Evolutionary conservation across 345 rosid species (phyloP).

Genomic region (Turnera subulata): DNA sequence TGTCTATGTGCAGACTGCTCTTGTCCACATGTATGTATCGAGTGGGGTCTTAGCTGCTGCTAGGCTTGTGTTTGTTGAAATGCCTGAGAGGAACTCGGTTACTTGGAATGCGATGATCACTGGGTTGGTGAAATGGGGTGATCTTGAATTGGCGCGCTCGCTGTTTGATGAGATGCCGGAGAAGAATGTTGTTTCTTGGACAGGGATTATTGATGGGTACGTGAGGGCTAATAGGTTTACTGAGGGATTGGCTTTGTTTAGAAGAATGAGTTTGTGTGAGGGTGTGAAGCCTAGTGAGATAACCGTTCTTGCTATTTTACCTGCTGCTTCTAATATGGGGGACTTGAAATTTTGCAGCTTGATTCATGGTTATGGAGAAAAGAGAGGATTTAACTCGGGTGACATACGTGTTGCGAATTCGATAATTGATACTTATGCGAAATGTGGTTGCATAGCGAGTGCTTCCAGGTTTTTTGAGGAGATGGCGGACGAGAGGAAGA

Average conservation of each 20-base stretch:
- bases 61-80: constrained; percentile 54
- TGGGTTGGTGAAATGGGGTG: constrained; percentile 57
- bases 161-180: constrained; percentile 62
- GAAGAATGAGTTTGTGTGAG: constrained; percentile 53
- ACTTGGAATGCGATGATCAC: constrained; percentile 84
- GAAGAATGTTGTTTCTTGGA: constrained; percentile 73
- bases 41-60: constrained; percentile 31
- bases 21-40: constrained; percentile 42
- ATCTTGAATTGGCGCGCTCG: constrained; percentile 48
- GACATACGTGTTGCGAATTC: constrained; percentile 68
- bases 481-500: constrained; percentile 38
- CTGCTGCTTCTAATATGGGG: constrained; percentile 51
- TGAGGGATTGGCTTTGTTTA: constrained; percentile 63
- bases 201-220: constrained; percentile 74
- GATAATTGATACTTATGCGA: constrained; percentile 63
- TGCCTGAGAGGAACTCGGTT: constrained; percentile 56
- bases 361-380: constrained; percentile 58
- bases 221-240: constrained; percentile 36
- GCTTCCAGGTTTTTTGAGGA: constrained; percentile 54
- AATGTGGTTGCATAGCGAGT: constrained; percentile 65
- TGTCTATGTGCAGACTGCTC: constrained; percentile 67
- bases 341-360: constrained; percentile 44
- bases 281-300: constrained; percentile 52
- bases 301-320: constrained; percentile 62
- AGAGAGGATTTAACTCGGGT: constrained; percentile 44